Conservation (phyloP, 2,329 filamentous ascomycete species). For the Alternaria dauci region DNA sequence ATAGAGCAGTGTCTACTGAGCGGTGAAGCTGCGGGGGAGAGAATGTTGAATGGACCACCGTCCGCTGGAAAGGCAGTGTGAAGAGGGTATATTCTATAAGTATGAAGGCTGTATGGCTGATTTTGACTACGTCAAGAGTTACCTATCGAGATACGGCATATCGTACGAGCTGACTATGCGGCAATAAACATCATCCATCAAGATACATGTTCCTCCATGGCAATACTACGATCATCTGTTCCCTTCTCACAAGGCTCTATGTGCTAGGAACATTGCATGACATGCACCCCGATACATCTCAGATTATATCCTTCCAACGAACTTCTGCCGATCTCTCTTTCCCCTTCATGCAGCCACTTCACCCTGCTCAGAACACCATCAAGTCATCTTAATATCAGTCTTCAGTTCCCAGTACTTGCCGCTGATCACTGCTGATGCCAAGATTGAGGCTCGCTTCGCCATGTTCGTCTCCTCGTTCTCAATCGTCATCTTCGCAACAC, state of each 20-base stretch:
- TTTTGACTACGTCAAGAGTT: no score
- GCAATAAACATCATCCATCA: neutral
- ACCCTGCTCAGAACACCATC: neutral
- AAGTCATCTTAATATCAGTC: constrained; percentile 17
- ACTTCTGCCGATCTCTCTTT: neutral
- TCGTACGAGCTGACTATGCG: neutral
- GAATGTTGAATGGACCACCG: neutral
- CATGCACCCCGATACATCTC: neutral
- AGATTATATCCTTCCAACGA: neutral
- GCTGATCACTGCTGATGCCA: constrained; percentile 15
- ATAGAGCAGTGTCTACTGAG: no score
- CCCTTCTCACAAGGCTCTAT: neutral
- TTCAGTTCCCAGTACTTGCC: constrained; percentile 23
- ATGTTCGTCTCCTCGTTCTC: constrained; percentile 14
- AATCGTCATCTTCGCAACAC: constrained; percentile 24
- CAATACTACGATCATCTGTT: neutral
- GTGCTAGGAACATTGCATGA: neutral
- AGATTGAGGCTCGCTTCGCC: constrained; percentile 12
- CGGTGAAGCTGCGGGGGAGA: no score
- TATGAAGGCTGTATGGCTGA: neutral
- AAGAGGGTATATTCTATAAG: neutral
- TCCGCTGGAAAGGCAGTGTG: no score
- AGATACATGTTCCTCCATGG: neutral
- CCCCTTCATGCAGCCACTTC: neutral
- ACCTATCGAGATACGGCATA: neutral